Conservation (phyloP, 306 rosid species). For the Quercus mongolica region DNA sequence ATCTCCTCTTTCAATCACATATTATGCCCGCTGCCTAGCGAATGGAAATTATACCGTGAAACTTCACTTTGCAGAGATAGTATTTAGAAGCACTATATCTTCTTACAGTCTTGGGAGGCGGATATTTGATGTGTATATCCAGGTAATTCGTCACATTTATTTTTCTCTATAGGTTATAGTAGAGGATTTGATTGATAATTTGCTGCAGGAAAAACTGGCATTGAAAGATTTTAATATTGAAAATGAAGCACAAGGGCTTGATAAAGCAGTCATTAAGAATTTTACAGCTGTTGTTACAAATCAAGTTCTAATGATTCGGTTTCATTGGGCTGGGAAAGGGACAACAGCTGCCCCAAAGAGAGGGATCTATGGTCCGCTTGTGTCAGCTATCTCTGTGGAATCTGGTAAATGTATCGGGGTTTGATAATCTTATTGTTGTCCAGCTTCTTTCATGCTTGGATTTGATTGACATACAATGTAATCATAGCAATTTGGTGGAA, state of each 20-base stretch:
- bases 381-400: no score
- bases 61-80: slow-evolving; percentile 58
- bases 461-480: no score
- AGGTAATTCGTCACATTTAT: slow-evolving; percentile 32
- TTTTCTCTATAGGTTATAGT: background rate
- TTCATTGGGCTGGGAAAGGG: slow-evolving; percentile 74
- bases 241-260: slow-evolving; percentile 28
- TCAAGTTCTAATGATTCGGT: slow-evolving; percentile 38
- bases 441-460: no score
- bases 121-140: slow-evolving; percentile 56
- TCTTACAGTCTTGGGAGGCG: slow-evolving; percentile 57
- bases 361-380: no score
- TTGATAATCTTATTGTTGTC: no score
- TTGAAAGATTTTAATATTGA: slow-evolving; percentile 47
- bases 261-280: slow-evolving; percentile 27
- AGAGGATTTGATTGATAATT: slow-evolving; percentile 11
- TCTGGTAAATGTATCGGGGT: no score
- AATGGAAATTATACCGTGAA: slow-evolving; percentile 57
- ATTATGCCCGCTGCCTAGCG: slow-evolving; percentile 56
- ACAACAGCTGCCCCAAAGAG: slow-evolving; percentile 17
- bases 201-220: slow-evolving; percentile 36
- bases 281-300: slow-evolving; percentile 31
- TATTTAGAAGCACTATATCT: slow-evolving; percentile 38
- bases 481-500: no score
- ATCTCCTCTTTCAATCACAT: slow-evolving; percentile 51